Conservation (phyloP, 441 rosid species). For the Gossypium trilobum region DNA sequence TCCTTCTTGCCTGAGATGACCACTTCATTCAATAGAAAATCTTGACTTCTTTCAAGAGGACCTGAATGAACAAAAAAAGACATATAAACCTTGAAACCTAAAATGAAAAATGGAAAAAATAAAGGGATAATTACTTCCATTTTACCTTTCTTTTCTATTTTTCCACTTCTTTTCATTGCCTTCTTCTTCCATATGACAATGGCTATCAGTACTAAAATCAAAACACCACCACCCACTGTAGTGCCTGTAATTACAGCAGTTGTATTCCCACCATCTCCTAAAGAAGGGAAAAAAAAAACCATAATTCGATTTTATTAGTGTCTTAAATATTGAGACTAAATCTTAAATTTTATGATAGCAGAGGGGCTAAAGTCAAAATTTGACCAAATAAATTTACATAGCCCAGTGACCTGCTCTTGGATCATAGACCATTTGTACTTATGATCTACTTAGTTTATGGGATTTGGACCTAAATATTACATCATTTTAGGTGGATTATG, state of each 20-base stretch:
- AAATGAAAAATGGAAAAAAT: neutral
- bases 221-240: conserved; percentile 30
- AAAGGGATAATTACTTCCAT: neutral
- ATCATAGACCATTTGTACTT: neutral
- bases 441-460: neutral
- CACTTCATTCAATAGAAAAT: conserved; percentile 43
- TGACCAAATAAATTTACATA: too few species aligned
- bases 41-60: conserved; percentile 49
- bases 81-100: neutral
- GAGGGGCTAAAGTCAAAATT: too few species aligned
- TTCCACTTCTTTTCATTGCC: neutral
- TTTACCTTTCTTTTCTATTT: conserved; percentile 27
- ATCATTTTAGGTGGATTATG: neutral
- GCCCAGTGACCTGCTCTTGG: too few species aligned
- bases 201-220: conserved; percentile 39
- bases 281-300: conserved; percentile 3
- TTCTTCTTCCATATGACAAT: conserved; percentile 24
- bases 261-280: conserved; percentile 32
- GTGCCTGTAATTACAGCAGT: conserved; percentile 36
- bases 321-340: too few species aligned
- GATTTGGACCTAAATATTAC: neutral
- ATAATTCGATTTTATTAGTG: neutral
- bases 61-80: conserved; percentile 20
- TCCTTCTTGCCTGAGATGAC: conserved; percentile 55
- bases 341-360: too few species aligned